Percentiles rank a stretch among this genome's conserved stretches.
Evolutionary conservation across 2,329 filamentous ascomycete species (phyloP).

Genomic region (Didymella sp.): DNA sequence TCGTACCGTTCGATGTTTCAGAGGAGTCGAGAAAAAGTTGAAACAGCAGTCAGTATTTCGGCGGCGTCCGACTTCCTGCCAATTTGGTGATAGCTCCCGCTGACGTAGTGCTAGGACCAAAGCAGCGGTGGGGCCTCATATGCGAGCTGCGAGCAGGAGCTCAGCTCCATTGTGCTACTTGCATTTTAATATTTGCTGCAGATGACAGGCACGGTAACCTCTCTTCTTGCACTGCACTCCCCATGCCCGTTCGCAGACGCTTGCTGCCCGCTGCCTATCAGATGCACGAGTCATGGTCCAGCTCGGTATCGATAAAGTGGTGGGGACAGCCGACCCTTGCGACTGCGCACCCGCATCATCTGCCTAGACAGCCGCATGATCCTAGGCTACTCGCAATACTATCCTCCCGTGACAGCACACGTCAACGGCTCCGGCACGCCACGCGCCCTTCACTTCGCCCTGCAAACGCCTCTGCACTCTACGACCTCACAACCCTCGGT

Average conservation of each 20-base stretch:
- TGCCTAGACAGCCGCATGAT: conserved; percentile 26
- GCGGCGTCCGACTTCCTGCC: conserved; percentile 32
- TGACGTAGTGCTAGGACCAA: conserved; percentile 26
- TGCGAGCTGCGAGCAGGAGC: conserved; percentile 5
- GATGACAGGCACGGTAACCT: not conserved
- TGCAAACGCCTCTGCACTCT: conserved; percentile 10
- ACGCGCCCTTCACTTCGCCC: conserved; percentile 16
- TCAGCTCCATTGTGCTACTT: not conserved
- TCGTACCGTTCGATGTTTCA: not conserved
- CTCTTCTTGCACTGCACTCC: not conserved
- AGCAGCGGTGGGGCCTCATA: conserved; percentile 2
- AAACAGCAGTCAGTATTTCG: conserved; percentile 16
- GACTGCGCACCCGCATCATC: conserved; percentile 22
- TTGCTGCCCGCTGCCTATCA: conserved; percentile 2
- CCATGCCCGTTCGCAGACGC: not conserved
- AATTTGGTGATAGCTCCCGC: conserved; percentile 21
- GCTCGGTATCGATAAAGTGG: conserved; percentile 29
- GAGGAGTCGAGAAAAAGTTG: conserved; percentile 4
- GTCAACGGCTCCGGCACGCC: conserved; percentile 31
- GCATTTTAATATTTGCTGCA: not conserved
- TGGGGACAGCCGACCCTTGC: conserved; percentile 10
- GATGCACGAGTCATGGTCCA: conserved; percentile 19
- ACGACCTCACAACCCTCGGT: not conserved
- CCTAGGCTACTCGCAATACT: conserved; percentile 24
- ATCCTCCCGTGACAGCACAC: conserved; percentile 32